Evolutionary conservation across 2,329 filamentous ascomycete species (phyloP), one percentile per base, ranked within the genome.

Genomic region (Botrytis galanthina): DNA sequence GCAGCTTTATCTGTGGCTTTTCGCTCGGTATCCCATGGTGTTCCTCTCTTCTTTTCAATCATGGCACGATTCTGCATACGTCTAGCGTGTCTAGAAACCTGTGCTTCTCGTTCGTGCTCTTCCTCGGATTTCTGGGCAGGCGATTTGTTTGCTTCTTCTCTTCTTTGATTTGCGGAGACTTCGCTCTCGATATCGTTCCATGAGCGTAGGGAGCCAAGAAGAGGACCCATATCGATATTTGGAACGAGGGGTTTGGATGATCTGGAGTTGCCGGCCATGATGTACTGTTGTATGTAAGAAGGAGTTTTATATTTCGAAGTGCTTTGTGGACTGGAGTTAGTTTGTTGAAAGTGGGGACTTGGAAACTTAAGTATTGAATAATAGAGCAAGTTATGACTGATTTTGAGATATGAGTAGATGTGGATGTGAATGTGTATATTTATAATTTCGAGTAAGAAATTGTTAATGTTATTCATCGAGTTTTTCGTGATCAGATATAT

Each of bases 111-210:
- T 44, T 63, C 14, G 10, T 29, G 0, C 9, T 9, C 6, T 29
- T 42, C 37, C 14, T n/a, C 29, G 7, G 26, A 22, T 22, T 29
- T 62, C 3, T 42, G 37, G 12, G 22, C 12, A 4, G 35, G 12
- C 26, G 37, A 39, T 7, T 62, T 29, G 22, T 42, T 62, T 9
- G 26, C 37, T 37, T 62, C 37, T 1, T 62, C 26, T 62, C 60
- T 42, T 62, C 4, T 4, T 14, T 42, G 8, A 1, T 42, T 3
- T 18, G 7, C 14, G 0, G 7, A 29, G 2, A 29, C 1, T 3
- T 42, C 26, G 0, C 8, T 62, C 26, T 62, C 35, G 60, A 39
- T 62, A 2, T 42, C 26, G 2, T 42, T 37, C 22, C 22, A 39
- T 9, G 60, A 37, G 16, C 26, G 60, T 62, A n/a, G 14, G 7